phyloP scores from a whole-genome alignment of 345 rosid species.

The Citrus maxima region DNA sequence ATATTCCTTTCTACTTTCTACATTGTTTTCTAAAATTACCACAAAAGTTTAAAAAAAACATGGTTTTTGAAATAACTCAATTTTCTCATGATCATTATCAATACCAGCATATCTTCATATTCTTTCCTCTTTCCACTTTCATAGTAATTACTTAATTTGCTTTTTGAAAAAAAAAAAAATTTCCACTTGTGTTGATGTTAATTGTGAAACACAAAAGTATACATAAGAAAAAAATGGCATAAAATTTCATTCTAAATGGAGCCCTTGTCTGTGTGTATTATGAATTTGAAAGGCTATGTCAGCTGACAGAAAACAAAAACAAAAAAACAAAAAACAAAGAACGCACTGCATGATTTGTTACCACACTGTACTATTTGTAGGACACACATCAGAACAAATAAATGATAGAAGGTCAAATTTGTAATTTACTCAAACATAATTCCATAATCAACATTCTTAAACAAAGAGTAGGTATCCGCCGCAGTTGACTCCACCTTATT shows the following conservation, averaged over 20 bases:
- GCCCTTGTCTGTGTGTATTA: background rate
- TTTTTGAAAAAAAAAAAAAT: background rate
- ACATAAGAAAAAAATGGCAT: background rate
- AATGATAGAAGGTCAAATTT: background rate
- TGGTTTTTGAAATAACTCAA: background rate
- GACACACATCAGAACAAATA: background rate
- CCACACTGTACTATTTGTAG: background rate
- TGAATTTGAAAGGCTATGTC: background rate
- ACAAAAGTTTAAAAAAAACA: too few relatives aligned
- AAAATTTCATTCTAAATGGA: background rate
- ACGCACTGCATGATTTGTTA: too few relatives aligned
- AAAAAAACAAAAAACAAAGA: background rate
- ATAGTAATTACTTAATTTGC: background rate
- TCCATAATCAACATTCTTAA: background rate
- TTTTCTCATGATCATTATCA: background rate
- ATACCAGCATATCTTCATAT: background rate
- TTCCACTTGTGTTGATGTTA: background rate
- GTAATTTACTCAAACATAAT: background rate
- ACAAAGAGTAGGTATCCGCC: background rate
- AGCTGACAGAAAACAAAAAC: too few relatives aligned
- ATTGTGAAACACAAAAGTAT: too few relatives aligned
- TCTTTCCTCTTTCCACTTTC: background rate
- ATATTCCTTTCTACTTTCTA: too few relatives aligned
- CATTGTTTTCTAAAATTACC: too few relatives aligned
- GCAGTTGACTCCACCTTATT: background rate